phyloP scores from a whole-genome alignment of 148 eudicot genomes.

The Chenopodium formosanum region DNA sequence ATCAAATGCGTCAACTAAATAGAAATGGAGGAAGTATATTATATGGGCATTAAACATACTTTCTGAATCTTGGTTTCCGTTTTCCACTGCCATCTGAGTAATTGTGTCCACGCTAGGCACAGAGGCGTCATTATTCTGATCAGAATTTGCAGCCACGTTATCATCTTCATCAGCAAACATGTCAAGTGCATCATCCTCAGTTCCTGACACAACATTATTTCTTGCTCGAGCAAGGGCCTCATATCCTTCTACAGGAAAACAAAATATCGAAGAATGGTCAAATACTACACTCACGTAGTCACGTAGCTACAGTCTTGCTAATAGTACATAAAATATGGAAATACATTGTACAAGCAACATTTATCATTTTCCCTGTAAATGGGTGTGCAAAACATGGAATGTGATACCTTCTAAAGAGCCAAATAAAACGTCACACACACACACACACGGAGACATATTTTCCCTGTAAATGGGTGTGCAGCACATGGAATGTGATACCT shows the following conservation, averaged over 20 bases:
- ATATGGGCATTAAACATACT: constrained; percentile 36
- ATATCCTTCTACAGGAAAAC: constrained; percentile 67
- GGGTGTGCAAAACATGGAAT: background rate
- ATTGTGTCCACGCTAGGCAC: constrained; percentile 26
- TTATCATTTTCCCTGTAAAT: too few relatives aligned
- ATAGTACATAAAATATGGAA: too few relatives aligned
- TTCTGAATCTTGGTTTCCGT: constrained; percentile 32
- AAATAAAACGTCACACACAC: too few relatives aligned
- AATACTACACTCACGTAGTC: background rate
- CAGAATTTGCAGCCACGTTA: constrained; percentile 34
- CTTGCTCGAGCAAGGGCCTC: constrained; percentile 73
- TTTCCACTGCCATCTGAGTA: constrained; percentile 30
- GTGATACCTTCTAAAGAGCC: background rate
- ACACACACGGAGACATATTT: too few relatives aligned
- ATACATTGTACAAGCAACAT: too few relatives aligned
- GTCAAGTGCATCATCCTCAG: constrained; percentile 57
- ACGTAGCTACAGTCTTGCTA: too few relatives aligned
- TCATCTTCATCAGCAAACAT: constrained; percentile 86
- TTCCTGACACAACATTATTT: constrained; percentile 28
- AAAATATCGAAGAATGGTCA: background rate
- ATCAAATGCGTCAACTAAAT: too few relatives aligned
- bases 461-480: background rate
- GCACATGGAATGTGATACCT: background rate
- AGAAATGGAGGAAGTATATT: background rate
- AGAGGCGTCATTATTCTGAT: constrained; percentile 32